Evolutionary conservation across 129 eudicot species (phyloP).

Genomic region (Solidago caesia): DNA sequence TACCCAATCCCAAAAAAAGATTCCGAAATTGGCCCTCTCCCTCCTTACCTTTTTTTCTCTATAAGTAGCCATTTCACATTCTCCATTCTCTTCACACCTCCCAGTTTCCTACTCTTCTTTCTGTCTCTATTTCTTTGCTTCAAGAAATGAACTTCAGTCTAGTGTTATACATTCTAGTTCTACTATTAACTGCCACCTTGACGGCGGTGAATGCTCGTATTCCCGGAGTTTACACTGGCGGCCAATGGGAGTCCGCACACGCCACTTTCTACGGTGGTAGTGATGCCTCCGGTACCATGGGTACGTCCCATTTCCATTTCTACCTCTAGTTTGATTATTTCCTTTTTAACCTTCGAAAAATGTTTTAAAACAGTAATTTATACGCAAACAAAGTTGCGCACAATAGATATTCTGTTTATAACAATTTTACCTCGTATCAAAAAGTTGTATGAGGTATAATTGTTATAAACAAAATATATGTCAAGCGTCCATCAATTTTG

Average conservation of each 20-base stretch:
- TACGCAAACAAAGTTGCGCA: not conserved
- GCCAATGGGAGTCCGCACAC: conserved; percentile 47
- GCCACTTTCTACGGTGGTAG: conserved; percentile 57
- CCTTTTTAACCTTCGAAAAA: not conserved
- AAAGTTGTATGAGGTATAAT: not conserved
- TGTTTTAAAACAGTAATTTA: not conserved
- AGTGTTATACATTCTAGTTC: not conserved
- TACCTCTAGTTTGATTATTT: not conserved
- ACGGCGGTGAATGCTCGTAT: conserved; percentile 30
- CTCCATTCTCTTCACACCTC: conserved; percentile 27
- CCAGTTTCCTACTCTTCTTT: not conserved
- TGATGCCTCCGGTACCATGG: conserved; percentile 62
- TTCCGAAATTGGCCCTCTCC: not conserved
- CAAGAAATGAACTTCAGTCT: conserved; percentile 16
- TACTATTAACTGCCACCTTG: not conserved
- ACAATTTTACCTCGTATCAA: not conserved
- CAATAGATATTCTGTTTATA: not conserved
- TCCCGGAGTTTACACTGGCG: conserved; percentile 41
- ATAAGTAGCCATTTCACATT: conserved; percentile 32
- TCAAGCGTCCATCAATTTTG: not conserved
- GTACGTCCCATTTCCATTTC: conserved; percentile 6
- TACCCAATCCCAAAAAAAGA: conserved; percentile 17
- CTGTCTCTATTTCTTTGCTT: conserved; percentile 8
- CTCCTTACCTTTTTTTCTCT: not conserved
- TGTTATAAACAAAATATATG: not conserved